Evolutionary conservation across 2,329 filamentous ascomycete species (phyloP), one percentile per base, ranked within the genome.

Genomic region (Mycogone perniciosa): DNA sequence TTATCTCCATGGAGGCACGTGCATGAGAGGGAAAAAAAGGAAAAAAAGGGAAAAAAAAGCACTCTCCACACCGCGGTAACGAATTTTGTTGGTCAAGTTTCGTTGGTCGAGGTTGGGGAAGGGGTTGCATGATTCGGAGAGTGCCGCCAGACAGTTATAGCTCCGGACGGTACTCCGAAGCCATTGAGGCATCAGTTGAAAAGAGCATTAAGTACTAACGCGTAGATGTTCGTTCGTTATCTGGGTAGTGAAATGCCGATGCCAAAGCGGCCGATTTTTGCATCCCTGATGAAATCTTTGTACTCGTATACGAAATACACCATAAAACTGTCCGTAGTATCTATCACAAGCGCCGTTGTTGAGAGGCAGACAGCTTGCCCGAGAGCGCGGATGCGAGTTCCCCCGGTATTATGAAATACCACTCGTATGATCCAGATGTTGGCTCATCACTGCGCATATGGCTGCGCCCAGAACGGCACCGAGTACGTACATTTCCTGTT

Each of bases 341-440:
- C 20, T 20, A 20, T 20, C 20, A 20, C 20, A 20, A 20, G 20
- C 20, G 20, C 20, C 20, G 20, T 20, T 20, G 20, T 38, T 38
- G 35, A 38, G 10, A 11, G 20, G 20, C 20, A 20, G 20, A 20
- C 20, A 11, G 9, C 10, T 38, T 20, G 35, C 35, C 10, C 35
- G n/a, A 38, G 7, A 10, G 6, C 6, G 3, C 35, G 35, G 35
- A 11, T 38, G 35, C 35, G 7, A 38, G 20, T 6, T 20, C 20
- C 39, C 44, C 44, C 11, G 31, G 49, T 34, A 47, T 47, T 46
- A 44, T 51, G 49, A 51, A 39, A 48, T 52, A 48, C 48, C 44
- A 52, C 34, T 45, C 33, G 34, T 20, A 20, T 39, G 40, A 52
- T 52, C 50, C 48, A 20, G 20, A 20, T 48, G 50, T 52, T 48